Conservation (phyloP, 306 rosid genomes). For the Cajanus cajan region DNA sequence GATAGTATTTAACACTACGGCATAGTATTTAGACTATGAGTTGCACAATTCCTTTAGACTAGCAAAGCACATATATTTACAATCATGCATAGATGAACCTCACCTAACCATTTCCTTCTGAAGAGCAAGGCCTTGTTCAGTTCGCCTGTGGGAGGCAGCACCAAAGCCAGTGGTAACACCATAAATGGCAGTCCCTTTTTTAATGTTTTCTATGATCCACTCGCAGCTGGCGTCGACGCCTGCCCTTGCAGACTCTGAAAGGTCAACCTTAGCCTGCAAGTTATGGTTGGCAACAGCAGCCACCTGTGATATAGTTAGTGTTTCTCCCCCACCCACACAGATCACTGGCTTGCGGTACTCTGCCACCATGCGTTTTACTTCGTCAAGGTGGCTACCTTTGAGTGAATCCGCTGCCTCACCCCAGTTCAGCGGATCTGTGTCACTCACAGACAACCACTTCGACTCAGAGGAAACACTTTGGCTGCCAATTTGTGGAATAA, state of each 20-base stretch:
- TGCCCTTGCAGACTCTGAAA: conserved; percentile 39
- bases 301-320: conserved; percentile 38
- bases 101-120: conserved; percentile 51
- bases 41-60: not conserved
- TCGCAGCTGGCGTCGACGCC: conserved; percentile 42
- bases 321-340: conserved; percentile 14
- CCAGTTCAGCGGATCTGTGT: conserved; percentile 36
- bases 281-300: conserved; percentile 38
- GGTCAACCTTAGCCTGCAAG: conserved; percentile 31
- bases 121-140: conserved; percentile 39
- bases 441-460: not conserved
- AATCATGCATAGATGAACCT: not conserved
- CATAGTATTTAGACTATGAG: not conserved
- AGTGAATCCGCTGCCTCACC: conserved; percentile 40
- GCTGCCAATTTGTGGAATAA: not conserved
- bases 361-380: conserved; percentile 38
- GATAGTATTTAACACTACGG: not conserved
- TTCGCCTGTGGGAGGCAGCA: conserved; percentile 36
- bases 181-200: conserved; percentile 26
- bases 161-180: conserved; percentile 54
- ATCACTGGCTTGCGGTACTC: conserved; percentile 34
- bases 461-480: too few species aligned
- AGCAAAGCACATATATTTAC: not conserved
- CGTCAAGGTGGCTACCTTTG: conserved; percentile 41
- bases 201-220: conserved; percentile 36